A percentile compares a stretch with the other conserved stretches of the same genome.
Evolutionary conservation across 2,329 filamentous ascomycete genomes (phyloP).

Genomic region (Neofusicoccum umdonicola): DNA sequence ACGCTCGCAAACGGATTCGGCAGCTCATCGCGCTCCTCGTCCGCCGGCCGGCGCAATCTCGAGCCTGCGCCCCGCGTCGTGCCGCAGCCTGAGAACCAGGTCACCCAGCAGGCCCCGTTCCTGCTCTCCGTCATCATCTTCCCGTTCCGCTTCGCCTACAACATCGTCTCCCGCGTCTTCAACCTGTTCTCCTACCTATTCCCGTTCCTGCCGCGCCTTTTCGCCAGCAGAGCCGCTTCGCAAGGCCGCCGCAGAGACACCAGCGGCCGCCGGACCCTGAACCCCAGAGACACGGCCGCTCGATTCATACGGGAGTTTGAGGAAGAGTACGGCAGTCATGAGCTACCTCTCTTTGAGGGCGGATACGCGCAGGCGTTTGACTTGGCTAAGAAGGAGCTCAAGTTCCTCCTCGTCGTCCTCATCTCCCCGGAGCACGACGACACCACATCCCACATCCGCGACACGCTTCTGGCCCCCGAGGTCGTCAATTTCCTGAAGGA

Average conservation of each 20-base stretch:
- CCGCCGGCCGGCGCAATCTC: slow-evolving; percentile 41
- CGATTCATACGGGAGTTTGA: slow-evolving; percentile 92
- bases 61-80: slow-evolving; percentile 82
- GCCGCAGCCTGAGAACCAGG: slow-evolving; percentile 65
- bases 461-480: slow-evolving; percentile 75
- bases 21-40: slow-evolving; percentile 30
- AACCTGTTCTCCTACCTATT: slow-evolving; percentile 74
- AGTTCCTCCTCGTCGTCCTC: slow-evolving; percentile 85
- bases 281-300: slow-evolving; percentile 82
- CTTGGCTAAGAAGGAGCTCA: slow-evolving; percentile 82
- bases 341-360: slow-evolving; percentile 77
- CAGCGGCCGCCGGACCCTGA: slow-evolving; percentile 70
- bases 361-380: slow-evolving; percentile 93
- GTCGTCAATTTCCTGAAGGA: slow-evolving; percentile 73
- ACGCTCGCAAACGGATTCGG: slow-evolving; percentile 62
- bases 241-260: slow-evolving; percentile 50
- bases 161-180: slow-evolving; percentile 66
- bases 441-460: slow-evolving; percentile 73
- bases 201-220: slow-evolving; percentile 70
- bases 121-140: slow-evolving; percentile 75
- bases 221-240: slow-evolving; percentile 51
- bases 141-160: slow-evolving; percentile 77
- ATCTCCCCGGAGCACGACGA: slow-evolving; percentile 94
- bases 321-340: slow-evolving; percentile 77
- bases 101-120: slow-evolving; percentile 69